Conservation (phyloP, 2,329 filamentous ascomycete species). For the Calonectria ilicicola region DNA sequence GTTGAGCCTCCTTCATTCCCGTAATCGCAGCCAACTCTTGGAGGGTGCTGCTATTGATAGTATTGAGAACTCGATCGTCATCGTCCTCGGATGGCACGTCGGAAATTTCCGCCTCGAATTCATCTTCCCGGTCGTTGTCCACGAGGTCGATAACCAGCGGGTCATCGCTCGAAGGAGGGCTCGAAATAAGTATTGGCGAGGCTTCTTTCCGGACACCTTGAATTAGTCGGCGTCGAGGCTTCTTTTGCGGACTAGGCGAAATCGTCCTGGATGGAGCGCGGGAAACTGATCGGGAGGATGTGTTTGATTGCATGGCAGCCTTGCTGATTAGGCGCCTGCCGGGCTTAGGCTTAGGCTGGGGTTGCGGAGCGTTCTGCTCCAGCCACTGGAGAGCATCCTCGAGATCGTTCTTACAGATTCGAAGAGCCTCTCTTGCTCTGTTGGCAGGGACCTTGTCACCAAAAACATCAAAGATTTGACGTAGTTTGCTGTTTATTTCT, state of each 20-base stretch:
- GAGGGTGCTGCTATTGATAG: slow-evolving; percentile 83
- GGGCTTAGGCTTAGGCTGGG: slow-evolving; percentile 33
- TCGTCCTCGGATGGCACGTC: slow-evolving; percentile 46
- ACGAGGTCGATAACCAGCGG: slow-evolving; percentile 50
- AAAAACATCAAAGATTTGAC: slow-evolving; percentile 52
- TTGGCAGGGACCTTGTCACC: slow-evolving; percentile 46
- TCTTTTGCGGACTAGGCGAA: slow-evolving; percentile 47
- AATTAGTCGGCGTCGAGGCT: slow-evolving; percentile 49
- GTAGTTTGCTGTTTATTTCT: slow-evolving; percentile 49
- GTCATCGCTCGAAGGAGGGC: slow-evolving; percentile 48
- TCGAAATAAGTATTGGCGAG: slow-evolving; percentile 33
- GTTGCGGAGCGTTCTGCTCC: slow-evolving; percentile 26
- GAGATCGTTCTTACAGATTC: slow-evolving; percentile 47
- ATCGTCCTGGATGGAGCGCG: slow-evolving; percentile 31
- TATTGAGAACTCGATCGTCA: slow-evolving; percentile 72
- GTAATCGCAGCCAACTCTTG: slow-evolving; percentile 87
- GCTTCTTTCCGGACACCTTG: slow-evolving; percentile 50
- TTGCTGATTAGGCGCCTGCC: slow-evolving; percentile 48
- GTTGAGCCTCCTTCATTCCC: slow-evolving; percentile 76
- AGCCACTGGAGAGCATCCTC: slow-evolving; percentile 51
- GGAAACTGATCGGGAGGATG: slow-evolving; percentile 23
- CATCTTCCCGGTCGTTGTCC: slow-evolving; percentile 57
- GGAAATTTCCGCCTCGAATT: slow-evolving; percentile 51
- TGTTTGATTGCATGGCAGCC: slow-evolving; percentile 38
- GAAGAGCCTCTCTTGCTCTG: slow-evolving; percentile 49